Base-by-base conservation (phyloP, 2,329 filamentous ascomycete species). In the Xylaria sp. region DNA sequence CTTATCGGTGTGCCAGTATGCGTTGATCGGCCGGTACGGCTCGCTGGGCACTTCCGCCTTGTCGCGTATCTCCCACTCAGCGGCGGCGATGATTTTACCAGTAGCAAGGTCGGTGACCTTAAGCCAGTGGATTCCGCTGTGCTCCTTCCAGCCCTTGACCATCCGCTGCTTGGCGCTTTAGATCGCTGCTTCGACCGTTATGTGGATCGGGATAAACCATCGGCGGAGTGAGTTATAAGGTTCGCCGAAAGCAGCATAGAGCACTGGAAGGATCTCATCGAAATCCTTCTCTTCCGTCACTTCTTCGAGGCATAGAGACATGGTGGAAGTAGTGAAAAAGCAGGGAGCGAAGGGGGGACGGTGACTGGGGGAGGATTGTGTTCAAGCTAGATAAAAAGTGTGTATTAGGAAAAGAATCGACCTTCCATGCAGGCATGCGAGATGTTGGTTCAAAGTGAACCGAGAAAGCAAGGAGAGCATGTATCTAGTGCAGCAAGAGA, bases 171-270 rank as follows among this genome's bases (percentile, higher is more conserved):
- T 60, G 2, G 48, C 11, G 11, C 24, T 46, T 38, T 60, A 38
- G 19, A 60, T 54, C 7, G 44, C 53, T 11, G 29, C 54, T 24
- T 60, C 50, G 9, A 44, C 45, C 1, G 51, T 59, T 8, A 49
- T 59, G 26, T 55, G 40, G n/a, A 61, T 42, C 6, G 56, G 56
- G 8, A 61, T 59, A 39, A 61, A 57, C 59, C 56, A 59, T 49
- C 18, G 20, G 7, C 51, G 56, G 7, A 61, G 40, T n/a, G 53
- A 41, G 44, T 57, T 57, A 19, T 56, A 52, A 16, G 51, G 56
- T 20, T 61, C 38, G 2, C 50, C 54, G 40, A 61, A 61, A 2
- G 48, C 49, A 4, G 43, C 48, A 51, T 49, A 51, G 3, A 57
- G 59, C 16, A 59, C 38, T 6, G 34, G 39, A 7, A 53, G 42